Percentiles rank a stretch among this genome's conserved stretches.
phyloP scores from a whole-genome alignment of 257 asterid species.

The Petrea volubilis region DNA sequence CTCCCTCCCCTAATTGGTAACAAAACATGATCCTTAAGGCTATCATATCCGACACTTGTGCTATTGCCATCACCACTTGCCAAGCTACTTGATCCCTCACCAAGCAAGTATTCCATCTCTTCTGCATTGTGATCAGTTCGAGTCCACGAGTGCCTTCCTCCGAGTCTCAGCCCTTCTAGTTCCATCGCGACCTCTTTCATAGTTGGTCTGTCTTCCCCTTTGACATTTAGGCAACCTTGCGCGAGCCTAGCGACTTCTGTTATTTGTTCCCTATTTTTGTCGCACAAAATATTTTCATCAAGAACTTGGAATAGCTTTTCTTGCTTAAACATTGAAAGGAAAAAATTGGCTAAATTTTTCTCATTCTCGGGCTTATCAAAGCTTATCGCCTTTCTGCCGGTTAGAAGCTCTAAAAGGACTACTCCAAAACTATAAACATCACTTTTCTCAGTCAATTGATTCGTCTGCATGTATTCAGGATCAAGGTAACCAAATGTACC shows the following conservation, averaged over 20 bases:
- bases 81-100: too few relatives aligned
- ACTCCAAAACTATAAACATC: slow-evolving; percentile 46
- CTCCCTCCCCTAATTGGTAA: too few relatives aligned
- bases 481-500: slow-evolving; percentile 41
- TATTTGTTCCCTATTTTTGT: background rate
- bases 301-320: slow-evolving; percentile 1
- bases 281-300: slow-evolving; percentile 9
- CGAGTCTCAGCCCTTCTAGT: background rate
- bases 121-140: background rate
- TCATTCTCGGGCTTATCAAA: slow-evolving; percentile 20
- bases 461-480: slow-evolving; percentile 41
- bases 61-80: too few relatives aligned
- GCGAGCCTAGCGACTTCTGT: background rate
- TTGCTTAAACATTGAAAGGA: slow-evolving; percentile 10
- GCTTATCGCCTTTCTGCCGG: slow-evolving; percentile 19
- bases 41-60: too few relatives aligned
- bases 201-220: background rate
- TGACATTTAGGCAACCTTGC: background rate
- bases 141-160: slow-evolving; percentile 2
- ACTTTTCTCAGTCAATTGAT: slow-evolving; percentile 31
- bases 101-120: slow-evolving; percentile 5
- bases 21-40: too few relatives aligned
- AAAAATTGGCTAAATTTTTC: slow-evolving; percentile 16
- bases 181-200: slow-evolving; percentile 7
- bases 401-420: slow-evolving; percentile 25